Conservation (phyloP, 192 early-diverging fungal genomes). For the Entomortierella lignicola region DNA sequence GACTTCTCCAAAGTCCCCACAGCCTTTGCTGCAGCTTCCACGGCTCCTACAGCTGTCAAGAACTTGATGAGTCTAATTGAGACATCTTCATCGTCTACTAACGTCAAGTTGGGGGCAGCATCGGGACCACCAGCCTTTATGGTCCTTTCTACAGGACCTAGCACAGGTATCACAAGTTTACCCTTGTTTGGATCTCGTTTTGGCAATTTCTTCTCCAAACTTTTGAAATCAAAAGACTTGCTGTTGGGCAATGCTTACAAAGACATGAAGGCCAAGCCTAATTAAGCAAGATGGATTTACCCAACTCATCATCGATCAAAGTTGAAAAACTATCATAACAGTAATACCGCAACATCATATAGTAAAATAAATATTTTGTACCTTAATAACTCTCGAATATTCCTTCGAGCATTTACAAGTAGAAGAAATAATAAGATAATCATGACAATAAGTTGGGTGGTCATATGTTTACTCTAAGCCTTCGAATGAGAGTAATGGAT, state of each 20-base stretch:
- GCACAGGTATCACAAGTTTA: slow-evolving; percentile 16
- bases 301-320: no score
- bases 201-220: slow-evolving; percentile 22
- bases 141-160: slow-evolving; percentile 37
- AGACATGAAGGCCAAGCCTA: slow-evolving; percentile 6
- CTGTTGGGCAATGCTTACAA: slow-evolving; percentile 19
- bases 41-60: slow-evolving; percentile 27
- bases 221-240: slow-evolving; percentile 50
- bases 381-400: no score
- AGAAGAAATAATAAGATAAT: no score
- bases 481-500: no score
- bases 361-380: no score
- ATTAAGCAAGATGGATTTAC: not conserved
- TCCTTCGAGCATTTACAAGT: no score
- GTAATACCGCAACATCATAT: no score
- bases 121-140: slow-evolving; percentile 10
- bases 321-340: no score
- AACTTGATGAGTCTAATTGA: slow-evolving; percentile 23
- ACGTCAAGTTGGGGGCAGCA: slow-evolving; percentile 13
- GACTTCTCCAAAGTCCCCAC: slow-evolving; percentile 42
- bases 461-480: no score
- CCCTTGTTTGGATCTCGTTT: slow-evolving; percentile 25
- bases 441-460: no score
- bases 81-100: not conserved
- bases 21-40: slow-evolving; percentile 7